Evolutionary conservation across 306 rosid species (phyloP).

Genomic region (Citrullus amarus): DNA sequence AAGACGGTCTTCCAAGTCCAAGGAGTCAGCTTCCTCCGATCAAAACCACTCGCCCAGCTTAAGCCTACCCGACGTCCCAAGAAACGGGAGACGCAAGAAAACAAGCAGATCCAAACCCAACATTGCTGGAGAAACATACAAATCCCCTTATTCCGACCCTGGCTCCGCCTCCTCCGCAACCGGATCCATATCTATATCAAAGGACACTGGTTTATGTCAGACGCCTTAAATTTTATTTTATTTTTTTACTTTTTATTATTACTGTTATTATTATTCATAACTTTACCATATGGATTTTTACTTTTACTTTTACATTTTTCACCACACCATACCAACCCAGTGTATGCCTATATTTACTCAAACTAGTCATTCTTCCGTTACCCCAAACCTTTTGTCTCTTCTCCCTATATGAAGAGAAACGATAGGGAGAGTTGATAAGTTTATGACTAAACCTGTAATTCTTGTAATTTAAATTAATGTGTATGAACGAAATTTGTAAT

Average conservation of each 20-base stretch:
- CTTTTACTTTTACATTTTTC: too few species aligned
- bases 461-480: too few species aligned
- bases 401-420: too few species aligned
- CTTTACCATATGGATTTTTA: too few species aligned
- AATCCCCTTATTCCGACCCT: not conserved
- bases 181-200: not conserved
- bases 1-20: conserved; percentile 33
- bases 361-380: too few species aligned
- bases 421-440: too few species aligned
- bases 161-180: not conserved
- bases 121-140: not conserved
- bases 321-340: too few species aligned
- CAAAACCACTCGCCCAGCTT: not conserved
- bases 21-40: conserved; percentile 10
- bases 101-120: not conserved
- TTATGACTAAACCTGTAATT: too few species aligned
- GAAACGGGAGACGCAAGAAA: not conserved
- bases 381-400: too few species aligned
- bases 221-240: not conserved
- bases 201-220: not conserved
- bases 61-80: not conserved
- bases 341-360: too few species aligned
- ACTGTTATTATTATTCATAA: not conserved
- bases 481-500: too few species aligned
- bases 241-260: too few species aligned